phyloP scores from a whole-genome alignment of 257 asterid genomes.

The Solanum medicagineum region DNA sequence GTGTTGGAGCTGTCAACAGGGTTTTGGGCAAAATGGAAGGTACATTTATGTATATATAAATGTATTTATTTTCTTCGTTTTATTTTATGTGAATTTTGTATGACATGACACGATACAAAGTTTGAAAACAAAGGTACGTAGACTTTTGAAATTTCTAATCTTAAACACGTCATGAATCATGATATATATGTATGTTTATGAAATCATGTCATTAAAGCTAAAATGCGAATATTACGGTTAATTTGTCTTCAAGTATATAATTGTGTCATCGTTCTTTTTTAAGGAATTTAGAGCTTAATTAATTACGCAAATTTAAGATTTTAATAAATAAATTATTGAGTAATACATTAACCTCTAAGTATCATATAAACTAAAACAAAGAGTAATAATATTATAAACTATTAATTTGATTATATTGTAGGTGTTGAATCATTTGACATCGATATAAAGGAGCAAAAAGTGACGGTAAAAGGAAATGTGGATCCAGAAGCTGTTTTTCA shows the following conservation, averaged over 20 bases:
- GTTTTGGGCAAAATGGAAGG: conserved; percentile 87
- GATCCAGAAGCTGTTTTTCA: conserved; percentile 67
- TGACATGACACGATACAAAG: not conserved
- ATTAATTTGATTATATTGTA: not conserved
- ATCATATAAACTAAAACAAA: not conserved
- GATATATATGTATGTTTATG: not conserved
- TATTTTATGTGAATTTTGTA: not conserved
- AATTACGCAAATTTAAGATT: not conserved
- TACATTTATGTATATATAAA: not conserved
- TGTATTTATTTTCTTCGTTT: not conserved
- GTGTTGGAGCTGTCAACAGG: conserved; percentile 84
- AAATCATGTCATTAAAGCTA: not conserved
- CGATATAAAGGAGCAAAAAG: conserved; percentile 72
- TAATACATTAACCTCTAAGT: not conserved
- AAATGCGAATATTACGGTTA: not conserved
- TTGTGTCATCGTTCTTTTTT: not conserved
- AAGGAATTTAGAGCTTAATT: not conserved
- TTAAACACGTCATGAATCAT: not conserved
- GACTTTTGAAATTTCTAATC: not conserved
- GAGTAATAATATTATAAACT: not conserved
- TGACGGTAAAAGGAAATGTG: conserved; percentile 71
- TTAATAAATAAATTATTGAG: not conserved
- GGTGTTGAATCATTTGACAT: conserved; percentile 83
- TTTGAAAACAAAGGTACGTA: not conserved
- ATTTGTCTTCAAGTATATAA: not conserved